Percentiles rank a stretch among this genome's conserved stretches.
These are phyloP conservation scores for Phenoliferia sp. DNA, from an alignment of 1,284 basidiomycete genomes.

Conservation along the genomic window DNA sequence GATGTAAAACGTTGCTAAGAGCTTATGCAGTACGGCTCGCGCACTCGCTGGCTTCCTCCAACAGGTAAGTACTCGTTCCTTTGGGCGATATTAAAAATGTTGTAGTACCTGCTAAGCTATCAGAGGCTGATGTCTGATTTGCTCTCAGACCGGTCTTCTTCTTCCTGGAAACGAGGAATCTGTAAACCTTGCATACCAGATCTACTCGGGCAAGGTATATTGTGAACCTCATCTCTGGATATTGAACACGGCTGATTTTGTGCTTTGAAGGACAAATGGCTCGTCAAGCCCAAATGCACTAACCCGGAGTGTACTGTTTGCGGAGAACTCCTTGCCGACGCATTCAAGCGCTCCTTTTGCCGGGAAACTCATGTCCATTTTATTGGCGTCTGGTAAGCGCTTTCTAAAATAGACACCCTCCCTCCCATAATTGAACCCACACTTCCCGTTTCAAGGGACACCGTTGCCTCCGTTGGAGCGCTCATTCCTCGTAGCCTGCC, in stretches of 20 bases:
- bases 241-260: neutral
- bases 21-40: slow-evolving; percentile 32
- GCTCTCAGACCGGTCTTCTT: slow-evolving; percentile 37
- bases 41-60: slow-evolving; percentile 47
- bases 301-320: neutral
- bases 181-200: slow-evolving; percentile 38
- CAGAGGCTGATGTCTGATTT: neutral
- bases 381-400: neutral
- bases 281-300: neutral
- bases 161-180: slow-evolving; percentile 37
- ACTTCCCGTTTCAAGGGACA: slow-evolving; percentile 51
- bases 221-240: neutral
- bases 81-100: neutral
- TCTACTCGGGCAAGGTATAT: slow-evolving; percentile 33
- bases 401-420: too few species aligned
- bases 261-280: neutral
- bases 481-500: slow-evolving; percentile 56
- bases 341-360: neutral
- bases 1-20: neutral
- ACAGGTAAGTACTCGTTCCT: slow-evolving; percentile 29
- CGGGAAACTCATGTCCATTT: neutral
- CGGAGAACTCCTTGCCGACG: neutral
- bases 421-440: neutral
- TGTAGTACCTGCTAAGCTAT: neutral
- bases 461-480: slow-evolving; percentile 61